Evolutionary conservation across 2,329 filamentous ascomycete genomes (phyloP).

Genomic region (Lachnellula hyalina): DNA sequence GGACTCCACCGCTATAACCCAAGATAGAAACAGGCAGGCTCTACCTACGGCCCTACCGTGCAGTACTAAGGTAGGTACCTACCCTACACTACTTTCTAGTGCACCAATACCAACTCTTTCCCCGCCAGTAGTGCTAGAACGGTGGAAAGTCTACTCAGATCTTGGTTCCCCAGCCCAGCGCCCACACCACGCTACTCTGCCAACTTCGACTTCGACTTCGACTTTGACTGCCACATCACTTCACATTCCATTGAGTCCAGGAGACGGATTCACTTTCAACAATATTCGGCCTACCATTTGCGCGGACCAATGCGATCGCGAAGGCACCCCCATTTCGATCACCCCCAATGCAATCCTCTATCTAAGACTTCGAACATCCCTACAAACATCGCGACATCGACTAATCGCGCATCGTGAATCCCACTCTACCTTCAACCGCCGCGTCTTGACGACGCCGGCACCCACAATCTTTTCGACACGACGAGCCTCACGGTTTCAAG

Average conservation of each 20-base stretch:
- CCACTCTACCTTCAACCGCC: slow-evolving; percentile 25
- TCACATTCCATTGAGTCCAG: background rate
- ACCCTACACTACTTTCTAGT: no score
- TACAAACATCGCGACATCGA: slow-evolving; percentile 1
- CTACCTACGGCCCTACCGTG: no score
- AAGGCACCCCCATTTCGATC: background rate
- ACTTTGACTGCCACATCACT: background rate
- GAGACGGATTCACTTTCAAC: no score
- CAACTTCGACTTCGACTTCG: no score
- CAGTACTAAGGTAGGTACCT: no score
- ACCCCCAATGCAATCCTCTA: slow-evolving; percentile 5
- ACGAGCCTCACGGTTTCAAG: slow-evolving; percentile 26
- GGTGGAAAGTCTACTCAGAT: no score
- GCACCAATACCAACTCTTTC: no score
- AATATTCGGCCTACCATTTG: background rate
- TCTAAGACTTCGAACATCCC: slow-evolving; percentile 4
- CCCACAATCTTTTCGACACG: slow-evolving; percentile 17
- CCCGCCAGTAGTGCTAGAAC: no score
- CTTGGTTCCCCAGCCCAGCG: no score
- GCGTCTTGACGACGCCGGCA: slow-evolving; percentile 43
- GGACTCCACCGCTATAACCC: background rate
- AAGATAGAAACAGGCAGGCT: no score
- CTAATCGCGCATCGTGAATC: background rate
- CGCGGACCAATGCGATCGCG: slow-evolving; percentile 6
- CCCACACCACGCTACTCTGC: no score